Evolutionary conservation across 768 basidiomycete species (phyloP), one percentile per base, ranked within the genome.

Genomic region (Saitozyma sp.): DNA sequence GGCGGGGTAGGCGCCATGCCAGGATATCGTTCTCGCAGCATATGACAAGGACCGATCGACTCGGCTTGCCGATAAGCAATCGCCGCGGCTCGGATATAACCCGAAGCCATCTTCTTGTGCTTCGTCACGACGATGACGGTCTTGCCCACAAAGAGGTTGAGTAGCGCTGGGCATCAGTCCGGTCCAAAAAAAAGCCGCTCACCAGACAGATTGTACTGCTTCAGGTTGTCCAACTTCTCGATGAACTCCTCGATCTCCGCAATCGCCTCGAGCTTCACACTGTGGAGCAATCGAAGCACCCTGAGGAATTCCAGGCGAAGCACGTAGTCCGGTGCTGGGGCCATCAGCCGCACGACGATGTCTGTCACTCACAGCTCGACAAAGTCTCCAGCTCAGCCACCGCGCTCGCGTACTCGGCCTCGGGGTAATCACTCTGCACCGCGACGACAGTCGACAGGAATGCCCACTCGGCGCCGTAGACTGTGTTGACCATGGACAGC

Each of bases 381-480:
- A 37, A 40, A 14, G 29, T 13, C 17, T 29, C 54, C 38, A 55
- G 19, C 10, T 37, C 19, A 41, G 19, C 39, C 16, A 38, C 6
- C 2, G 16, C 19, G 54, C 19, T 37, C 10, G 54, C 54, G 14
- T 38, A 39, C 41, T 56, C 17, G 17, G 40, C n/a, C 39, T 19
- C 9, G 20, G 17, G 51, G 51, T 2, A 46, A 50, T 53, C 55
- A 13, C 9, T 49, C 1, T 57, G 60, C 10, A 67, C 48, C 9
- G 42, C 45, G 16, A 61, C 41, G 6, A 71, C 8, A 0, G 51
- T 49, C 37, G 9, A 14, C 4, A 71, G 50, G 51, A 72, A 72
- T 6, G 52, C n/a, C 65, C 63, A 67, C 50, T 72, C 70, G 3
- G 49, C 29, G 8, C 51, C 63, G 29, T 42, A 65, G 3, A 62